Evolutionary conservation across 2,329 filamentous ascomycete genomes (phyloP), one percentile per base, ranked within the genome.

Genomic region (Dactylellina parvicollis): DNA sequence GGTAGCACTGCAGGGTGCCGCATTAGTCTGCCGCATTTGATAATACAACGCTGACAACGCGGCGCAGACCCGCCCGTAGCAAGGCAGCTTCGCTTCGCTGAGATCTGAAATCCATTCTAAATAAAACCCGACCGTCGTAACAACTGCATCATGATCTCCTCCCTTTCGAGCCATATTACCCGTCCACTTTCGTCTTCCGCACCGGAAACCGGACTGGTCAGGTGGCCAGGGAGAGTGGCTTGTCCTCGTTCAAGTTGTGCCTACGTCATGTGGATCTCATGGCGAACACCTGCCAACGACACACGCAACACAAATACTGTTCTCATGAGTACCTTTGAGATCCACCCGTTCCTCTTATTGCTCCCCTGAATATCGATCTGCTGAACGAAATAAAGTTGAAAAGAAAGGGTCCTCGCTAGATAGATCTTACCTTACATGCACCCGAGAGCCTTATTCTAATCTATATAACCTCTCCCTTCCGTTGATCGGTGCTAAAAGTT

Each of bases 221-320:
- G 50, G 52, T 67, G 62, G 32, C 32, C 52, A 50, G 20, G 26
- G 32, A 32, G 24, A 32, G 47, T 52, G 61, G 61, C 50, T 56
- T 50, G 30, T 46, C 50, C 40, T 38, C 30, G 49, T 30, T 26
- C n/a, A 32, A 54, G 49, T 56, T 42, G 42, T 66, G 62, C 62
- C 62, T 67, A 59, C 57, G 61, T 72, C 67, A 72, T 60, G 50
- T 65, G 67, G 57, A 52, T 30, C 57, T 42, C 30, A 54, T 32
- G 36, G 10, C 36, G 52, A 59, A 65, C 67, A 72, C 59, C 67
- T 72, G 67, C 67, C 67, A 72, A 72, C 44, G 60, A 64, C 59
- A 71, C 65, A 72, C 59, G 67, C 67, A 72, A 72, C 67, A 60
- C 67, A 72, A 64, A 62, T 38, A 46, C 40, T 40, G 57, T 62